Base-by-base conservation (phyloP, 2,329 filamentous ascomycete genomes). In the Beauveria brongniartii region DNA sequence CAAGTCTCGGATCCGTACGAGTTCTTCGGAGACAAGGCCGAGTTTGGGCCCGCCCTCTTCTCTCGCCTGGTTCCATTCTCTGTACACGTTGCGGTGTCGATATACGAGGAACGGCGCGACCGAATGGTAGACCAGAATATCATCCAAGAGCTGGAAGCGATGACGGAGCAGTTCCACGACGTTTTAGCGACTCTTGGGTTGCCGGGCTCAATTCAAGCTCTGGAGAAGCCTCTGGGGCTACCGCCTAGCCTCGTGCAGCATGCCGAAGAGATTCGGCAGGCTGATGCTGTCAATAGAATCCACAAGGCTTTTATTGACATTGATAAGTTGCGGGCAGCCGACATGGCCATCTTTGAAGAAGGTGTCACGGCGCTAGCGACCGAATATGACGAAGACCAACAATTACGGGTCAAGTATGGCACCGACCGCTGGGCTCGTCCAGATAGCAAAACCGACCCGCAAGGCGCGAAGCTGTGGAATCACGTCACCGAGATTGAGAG, bases 31-130 rank as follows among this genome's bases (percentile, higher is more conserved):
- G 89, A 94, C 14, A 83, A 87, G 50, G 85, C 85, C 16, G 88
- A 92, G 62, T 89, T 97, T 67, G 93, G 94, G 0, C 86, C 86
- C 24, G 90, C 92, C 0, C 76, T 99, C 0, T 97, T 99, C 71
- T 85, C 90, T 2, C 94, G 93, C 67, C 81, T 99, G 1, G 94
- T 99, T 0, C 94, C 94, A 0, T 97, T 97, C 71, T 92, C 92
- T 0, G 94, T 97, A 0, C 94, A 99, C 69, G 84, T 97, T 54
- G 94, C 94, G 8, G 91, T 92, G 1, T 96, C 91, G 53, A 96
- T 97, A 40, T 99, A 99, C 70, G 92, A 92, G 60, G 92, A 97
- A 70, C 84, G 92, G 16, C 83, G 92, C 61, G 92, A 99, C 72
- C 84, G 92, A n/a, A 78, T 96, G 62, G 88, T 99, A 48, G 96